Base-by-base conservation (phyloP, 495 filamentous ascomycete species). In the Trypethelium eluteriae region DNA sequence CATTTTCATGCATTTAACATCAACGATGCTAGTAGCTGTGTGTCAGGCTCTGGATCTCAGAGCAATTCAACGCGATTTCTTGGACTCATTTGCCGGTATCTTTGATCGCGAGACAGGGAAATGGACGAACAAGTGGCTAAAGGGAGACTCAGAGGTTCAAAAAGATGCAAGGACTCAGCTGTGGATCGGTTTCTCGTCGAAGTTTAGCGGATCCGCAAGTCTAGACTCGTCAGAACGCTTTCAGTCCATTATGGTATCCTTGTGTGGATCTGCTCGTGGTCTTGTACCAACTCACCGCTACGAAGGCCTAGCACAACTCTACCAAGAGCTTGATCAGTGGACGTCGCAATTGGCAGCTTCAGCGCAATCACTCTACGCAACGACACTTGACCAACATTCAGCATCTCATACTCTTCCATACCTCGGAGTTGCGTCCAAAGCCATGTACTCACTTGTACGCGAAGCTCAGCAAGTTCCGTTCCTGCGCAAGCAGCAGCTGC, bases 191-290 rank as follows among this genome's bases (percentile, higher is more conserved):
- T 18, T 68, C 3, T 59, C 38, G 14, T 62, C 59, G 7, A 68
- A 64, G 25, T 39, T 46, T 44, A 38, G 39, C 62, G 18, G 62
- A 53, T 5, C 65, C 56, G 41, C 41, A 44, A 44, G 14, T 44
- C 41, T 44, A 1, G 41, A 44, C 1, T 44, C 41, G 41, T 7
- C 41, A 44, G 41, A 44, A 14, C 41, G 41, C 14, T 44, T 44
- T 1, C 41, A 44, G 41, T 7, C 41, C 41, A 44, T 44, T 1
- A 14, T 44, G 41, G 14, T 7, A 44, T 44, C 14, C 41, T 44
- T 44, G 41, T 44, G 6, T 1, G 41, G 14, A 44, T 44, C 41
- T 14, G 41, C 41, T 14, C 41, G 41, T 44, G 7, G 14, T 7
- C 6, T 44, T 7, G 41, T 7, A 44, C 41, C 6, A 14, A 14